A percentile compares a stretch with the other conserved stretches of the same genome.
These are phyloP conservation scores for Malus asiatica DNA, from an alignment of 306 rosid genomes.

Conservation along the genomic window DNA sequence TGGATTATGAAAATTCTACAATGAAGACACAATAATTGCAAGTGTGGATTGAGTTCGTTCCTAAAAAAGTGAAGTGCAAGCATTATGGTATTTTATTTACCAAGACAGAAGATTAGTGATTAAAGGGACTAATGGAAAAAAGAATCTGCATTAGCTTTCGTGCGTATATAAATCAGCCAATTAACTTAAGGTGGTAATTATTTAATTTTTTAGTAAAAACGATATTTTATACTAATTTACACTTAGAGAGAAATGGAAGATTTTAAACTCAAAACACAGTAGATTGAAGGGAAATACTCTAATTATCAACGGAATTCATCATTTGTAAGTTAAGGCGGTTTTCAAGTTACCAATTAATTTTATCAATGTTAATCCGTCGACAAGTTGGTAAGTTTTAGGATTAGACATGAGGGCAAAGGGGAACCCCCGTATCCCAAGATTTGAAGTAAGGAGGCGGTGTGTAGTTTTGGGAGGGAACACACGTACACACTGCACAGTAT, in stretches of 20 bases:
- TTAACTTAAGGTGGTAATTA: too few relatives aligned
- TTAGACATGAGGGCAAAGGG: neutral
- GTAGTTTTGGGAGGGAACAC: constrained; percentile 23
- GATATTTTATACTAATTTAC: too few relatives aligned
- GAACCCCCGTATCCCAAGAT: neutral
- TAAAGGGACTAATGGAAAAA: too few relatives aligned
- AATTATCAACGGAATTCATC: neutral
- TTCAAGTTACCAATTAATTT: neutral
- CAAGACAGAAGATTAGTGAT: too few relatives aligned
- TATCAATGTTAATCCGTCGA: neutral
- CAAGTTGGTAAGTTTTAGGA: neutral
- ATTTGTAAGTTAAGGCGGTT: neutral
- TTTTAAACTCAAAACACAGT: neutral
- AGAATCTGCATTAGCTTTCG: neutral
- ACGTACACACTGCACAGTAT: constrained; percentile 7
- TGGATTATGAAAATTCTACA: too few relatives aligned
- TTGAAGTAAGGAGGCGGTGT: neutral
- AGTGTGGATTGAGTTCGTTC: too few relatives aligned
- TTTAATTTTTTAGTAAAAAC: too few relatives aligned
- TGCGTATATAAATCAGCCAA: neutral
- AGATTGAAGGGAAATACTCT: too few relatives aligned
- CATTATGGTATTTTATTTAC: too few relatives aligned
- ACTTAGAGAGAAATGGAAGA: too few relatives aligned
- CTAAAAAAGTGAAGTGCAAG: too few relatives aligned
- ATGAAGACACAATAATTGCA: too few relatives aligned